Conservation (phyloP, 2,329 filamentous ascomycete species). For the Amphichorda felina region DNA sequence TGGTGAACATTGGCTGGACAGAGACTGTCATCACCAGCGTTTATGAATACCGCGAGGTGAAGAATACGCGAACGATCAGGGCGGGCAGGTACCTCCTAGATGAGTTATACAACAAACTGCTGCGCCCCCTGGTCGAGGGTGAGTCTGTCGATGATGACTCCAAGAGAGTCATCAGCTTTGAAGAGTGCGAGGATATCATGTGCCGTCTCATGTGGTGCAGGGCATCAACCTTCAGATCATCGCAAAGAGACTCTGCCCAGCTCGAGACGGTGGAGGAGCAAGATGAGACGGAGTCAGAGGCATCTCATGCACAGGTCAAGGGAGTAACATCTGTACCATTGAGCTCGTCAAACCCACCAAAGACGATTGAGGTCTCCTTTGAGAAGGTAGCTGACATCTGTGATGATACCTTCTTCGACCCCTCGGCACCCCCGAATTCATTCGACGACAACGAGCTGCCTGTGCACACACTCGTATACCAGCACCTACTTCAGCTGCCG, state of each 20-base stretch:
- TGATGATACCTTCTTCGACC: conserved; percentile 62
- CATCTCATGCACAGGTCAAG: conserved; percentile 13
- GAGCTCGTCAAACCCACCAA: conserved; percentile 33
- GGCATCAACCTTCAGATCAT: conserved; percentile 15
- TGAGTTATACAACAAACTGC: conserved; percentile 48
- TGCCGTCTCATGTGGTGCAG: conserved; percentile 69
- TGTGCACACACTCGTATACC: conserved; percentile 65
- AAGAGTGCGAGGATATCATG: conserved; percentile 71
- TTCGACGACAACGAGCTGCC: conserved; percentile 84
- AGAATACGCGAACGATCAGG: conserved; percentile 56
- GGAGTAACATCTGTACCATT: conserved; percentile 18
- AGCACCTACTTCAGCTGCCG: conserved; percentile 61
- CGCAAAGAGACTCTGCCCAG: conserved; percentile 24
- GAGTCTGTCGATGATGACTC: conserved; percentile 8
- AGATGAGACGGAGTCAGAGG: conserved; percentile 34
- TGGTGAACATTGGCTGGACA: conserved; percentile 86
- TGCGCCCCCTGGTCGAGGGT: conserved; percentile 25
- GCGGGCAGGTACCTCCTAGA: conserved; percentile 62
- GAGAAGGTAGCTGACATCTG: conserved; percentile 60
- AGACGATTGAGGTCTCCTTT: conserved; percentile 54
- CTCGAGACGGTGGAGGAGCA: conserved; percentile 42
- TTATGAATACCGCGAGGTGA: conserved; percentile 82
- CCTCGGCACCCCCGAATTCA: conserved; percentile 34
- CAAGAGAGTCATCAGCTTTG: conserved; percentile 46
- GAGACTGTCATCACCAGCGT: conserved; percentile 79